Percentiles rank a stretch among this genome's conserved stretches.
These are phyloP conservation scores for Epichloe gansuensis DNA, from an alignment of 2,329 filamentous ascomycete species.

Conservation along the genomic window DNA sequence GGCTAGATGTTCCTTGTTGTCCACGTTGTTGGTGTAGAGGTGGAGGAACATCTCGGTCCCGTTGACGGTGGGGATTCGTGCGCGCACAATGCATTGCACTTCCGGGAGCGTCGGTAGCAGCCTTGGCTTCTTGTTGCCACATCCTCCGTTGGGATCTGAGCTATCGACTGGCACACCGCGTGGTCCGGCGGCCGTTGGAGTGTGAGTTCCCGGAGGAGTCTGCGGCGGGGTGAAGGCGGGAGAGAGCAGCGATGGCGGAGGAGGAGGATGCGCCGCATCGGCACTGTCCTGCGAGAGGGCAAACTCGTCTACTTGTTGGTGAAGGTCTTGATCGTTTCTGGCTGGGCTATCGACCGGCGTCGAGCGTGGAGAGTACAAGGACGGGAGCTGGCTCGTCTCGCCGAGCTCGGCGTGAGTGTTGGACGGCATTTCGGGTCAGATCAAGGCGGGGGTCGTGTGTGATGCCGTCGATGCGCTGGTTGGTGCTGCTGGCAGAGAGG, in stretches of 20 bases:
- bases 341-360: constrained; percentile 13
- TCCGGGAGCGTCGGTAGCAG: constrained; percentile 64
- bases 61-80: constrained; percentile 81
- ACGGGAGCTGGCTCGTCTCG: constrained; percentile 27
- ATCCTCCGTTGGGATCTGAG: constrained; percentile 43
- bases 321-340: constrained; percentile 6
- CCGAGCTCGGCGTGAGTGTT: constrained; percentile 3
- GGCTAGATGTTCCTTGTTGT: constrained; percentile 91
- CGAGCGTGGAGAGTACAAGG: constrained; percentile 34
- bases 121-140: constrained; percentile 52
- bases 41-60: constrained; percentile 97
- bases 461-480: not conserved
- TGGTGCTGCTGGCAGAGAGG: not conserved
- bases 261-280: constrained; percentile 16
- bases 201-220: constrained; percentile 48
- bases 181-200: constrained; percentile 31
- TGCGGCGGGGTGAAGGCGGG: constrained; percentile 72
- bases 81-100: constrained; percentile 88
- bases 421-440: constrained; percentile 2
- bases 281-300: constrained; percentile 19
- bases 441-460: not conserved
- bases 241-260: constrained; percentile 64
- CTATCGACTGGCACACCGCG: constrained; percentile 48
- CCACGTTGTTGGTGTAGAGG: constrained; percentile 81
- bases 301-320: constrained; percentile 22